Evolutionary conservation across 1,284 basidiomycete species (phyloP).

Genomic region (Fomitopsis schrenkii): DNA sequence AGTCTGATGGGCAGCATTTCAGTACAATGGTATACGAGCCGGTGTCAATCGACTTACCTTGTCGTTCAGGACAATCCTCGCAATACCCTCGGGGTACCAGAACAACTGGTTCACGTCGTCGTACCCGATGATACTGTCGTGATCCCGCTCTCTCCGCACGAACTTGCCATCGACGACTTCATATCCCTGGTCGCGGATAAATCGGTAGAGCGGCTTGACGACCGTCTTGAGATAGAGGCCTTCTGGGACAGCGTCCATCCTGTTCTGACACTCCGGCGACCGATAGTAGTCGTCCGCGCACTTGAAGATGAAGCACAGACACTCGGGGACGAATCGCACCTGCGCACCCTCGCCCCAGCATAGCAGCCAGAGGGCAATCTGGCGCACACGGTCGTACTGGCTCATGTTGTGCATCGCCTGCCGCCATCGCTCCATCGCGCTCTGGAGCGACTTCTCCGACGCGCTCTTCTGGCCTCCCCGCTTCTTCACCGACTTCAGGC

Average conservation of each 20-base stretch:
- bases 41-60: slow-evolving; percentile 49
- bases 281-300: slow-evolving; percentile 99
- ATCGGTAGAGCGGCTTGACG: slow-evolving; percentile 95
- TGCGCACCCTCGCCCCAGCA: slow-evolving; percentile 99
- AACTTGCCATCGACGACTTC: slow-evolving; percentile 97
- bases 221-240: slow-evolving; percentile 91
- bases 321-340: slow-evolving; percentile 97
- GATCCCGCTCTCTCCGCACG: slow-evolving; percentile 89
- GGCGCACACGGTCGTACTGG: slow-evolving; percentile 95
- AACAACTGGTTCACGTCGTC: slow-evolving; percentile 99
- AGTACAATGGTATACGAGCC: not conserved
- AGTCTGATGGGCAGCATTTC: slow-evolving; percentile 45
- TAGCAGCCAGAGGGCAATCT: slow-evolving; percentile 93
- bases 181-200: slow-evolving; percentile 97
- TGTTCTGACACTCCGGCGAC: slow-evolving; percentile 96
- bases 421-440: slow-evolving; percentile 90
- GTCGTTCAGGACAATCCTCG: slow-evolving; percentile 85
- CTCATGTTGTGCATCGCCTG: slow-evolving; percentile 99
- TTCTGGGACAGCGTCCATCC: slow-evolving; percentile 92
- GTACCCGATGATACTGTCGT: slow-evolving; percentile 95
- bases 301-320: slow-evolving; percentile 99
- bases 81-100: slow-evolving; percentile 99
- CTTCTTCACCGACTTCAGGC: slow-evolving; percentile 70
- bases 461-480: slow-evolving; percentile 59
- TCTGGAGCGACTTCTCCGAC: slow-evolving; percentile 82